Evolutionary conservation across 495 filamentous ascomycete species (phyloP), one percentile per base, ranked within the genome.

Genomic region (Podospora conica): DNA sequence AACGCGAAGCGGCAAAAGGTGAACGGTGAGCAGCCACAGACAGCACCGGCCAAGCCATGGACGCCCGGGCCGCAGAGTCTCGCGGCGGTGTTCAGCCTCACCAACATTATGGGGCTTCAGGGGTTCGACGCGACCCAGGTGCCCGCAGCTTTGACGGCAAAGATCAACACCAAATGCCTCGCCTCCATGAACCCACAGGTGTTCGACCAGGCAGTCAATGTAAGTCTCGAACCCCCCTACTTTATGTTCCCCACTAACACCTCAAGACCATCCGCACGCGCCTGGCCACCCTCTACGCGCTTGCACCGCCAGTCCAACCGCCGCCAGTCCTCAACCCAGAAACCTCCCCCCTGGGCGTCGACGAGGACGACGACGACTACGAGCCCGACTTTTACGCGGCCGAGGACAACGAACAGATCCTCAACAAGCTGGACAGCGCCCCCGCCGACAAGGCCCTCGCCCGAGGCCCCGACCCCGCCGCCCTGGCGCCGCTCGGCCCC

Each of bases 281-380:
- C 68, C 77, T 77, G 6, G 57, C 65, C 5, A 68, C 74, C 69
- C 78, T 75, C 65, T 73, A 73, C 18, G 64, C 69, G 6, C 65
- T 63, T 18, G 40, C 72, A 9, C 62, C 70, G 29, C 68, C 57
- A n/a, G 61, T 59, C 54, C 57, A 54, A 15, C 33, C 60, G 10
- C 77, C 79, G 58, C 70, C 82, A 9, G 77, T 74, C 2, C 63
- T 83, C 9, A 81, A 83, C 64, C 73, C 83, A 2, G 79, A 82
- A 15, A 82, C 78, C 1, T 74, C 79, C 9, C 80, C 81, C 1
- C 72, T 83, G 9, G 83, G 78, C 22, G 79, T 85, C 0, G 88
- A 87, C n/a, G 91, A 94, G 8, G 75, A 76, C 29, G 92, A 96
- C 20, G 92, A 96, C 15, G 93, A 93, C 60, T 96, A 96, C 70